phyloP scores from a whole-genome alignment of 768 basidiomycete genomes.

The Rossbeevera mucosa region DNA sequence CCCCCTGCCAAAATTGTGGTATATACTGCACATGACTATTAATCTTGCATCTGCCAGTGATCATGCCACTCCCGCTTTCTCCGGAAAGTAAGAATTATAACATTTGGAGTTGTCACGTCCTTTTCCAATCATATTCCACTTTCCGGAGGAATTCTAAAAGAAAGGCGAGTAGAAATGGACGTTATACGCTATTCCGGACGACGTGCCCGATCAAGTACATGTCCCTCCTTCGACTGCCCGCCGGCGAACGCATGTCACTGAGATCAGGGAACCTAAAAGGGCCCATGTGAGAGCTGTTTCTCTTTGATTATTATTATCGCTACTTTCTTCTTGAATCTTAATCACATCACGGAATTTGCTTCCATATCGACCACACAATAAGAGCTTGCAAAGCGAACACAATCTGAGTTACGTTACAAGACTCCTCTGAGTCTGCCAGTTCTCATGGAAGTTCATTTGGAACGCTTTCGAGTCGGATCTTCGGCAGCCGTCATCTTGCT shows the following conservation, averaged over 20 bases:
- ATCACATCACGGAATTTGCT: not conserved
- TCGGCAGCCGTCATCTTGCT: too few species aligned
- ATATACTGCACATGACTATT: not conserved
- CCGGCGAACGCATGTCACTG: not conserved
- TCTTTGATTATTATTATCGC: not conserved
- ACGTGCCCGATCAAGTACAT: not conserved
- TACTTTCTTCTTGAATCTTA: not conserved
- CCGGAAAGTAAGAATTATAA: not conserved
- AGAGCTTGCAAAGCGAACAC: too few species aligned
- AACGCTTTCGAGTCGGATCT: too few species aligned
- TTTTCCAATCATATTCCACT: not conserved
- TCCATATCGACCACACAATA: not conserved
- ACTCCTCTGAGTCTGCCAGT: too few species aligned
- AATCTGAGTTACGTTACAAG: too few species aligned
- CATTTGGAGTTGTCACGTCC: not conserved
- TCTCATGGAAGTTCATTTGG: too few species aligned
- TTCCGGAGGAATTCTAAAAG: not conserved
- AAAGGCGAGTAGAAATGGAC: not conserved
- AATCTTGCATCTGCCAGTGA: not conserved
- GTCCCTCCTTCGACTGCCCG: not conserved
- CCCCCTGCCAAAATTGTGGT: not conserved
- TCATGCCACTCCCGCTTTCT: not conserved
- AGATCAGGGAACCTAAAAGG: not conserved
- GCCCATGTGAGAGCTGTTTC: not conserved
- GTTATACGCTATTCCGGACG: not conserved